These are phyloP conservation scores for Bruguiera sexangula DNA, from an alignment of 345 rosid genomes.

Conservation along the genomic window DNA sequence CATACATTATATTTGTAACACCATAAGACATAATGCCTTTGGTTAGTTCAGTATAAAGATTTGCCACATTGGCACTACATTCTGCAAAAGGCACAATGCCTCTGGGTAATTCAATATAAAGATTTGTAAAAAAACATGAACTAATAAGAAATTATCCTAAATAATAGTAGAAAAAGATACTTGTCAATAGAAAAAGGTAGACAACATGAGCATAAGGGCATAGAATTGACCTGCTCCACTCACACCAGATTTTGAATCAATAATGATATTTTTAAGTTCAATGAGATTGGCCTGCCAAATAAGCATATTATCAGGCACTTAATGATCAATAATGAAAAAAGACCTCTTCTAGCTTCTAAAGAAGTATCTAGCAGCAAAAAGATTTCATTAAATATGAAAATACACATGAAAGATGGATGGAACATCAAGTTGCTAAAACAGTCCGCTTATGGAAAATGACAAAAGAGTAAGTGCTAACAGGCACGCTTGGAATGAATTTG, in stretches of 20 bases:
- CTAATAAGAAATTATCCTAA: constrained; percentile 9
- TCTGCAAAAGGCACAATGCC: constrained; percentile 38
- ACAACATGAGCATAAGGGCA: neutral
- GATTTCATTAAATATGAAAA: too few species aligned
- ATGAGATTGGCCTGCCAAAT: constrained; percentile 72
- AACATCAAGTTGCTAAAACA: too few species aligned
- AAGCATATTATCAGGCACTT: constrained; percentile 7
- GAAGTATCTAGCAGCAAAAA: too few species aligned
- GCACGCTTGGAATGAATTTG: constrained; percentile 3
- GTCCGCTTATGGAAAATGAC: too few species aligned
- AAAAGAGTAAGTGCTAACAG: neutral
- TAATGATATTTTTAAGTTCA: constrained; percentile 55
- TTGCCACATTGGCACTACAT: constrained; percentile 88
- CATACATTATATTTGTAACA: constrained; percentile 35
- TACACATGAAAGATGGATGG: neutral
- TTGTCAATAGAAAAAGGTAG: neutral
- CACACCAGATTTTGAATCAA: constrained; percentile 93
- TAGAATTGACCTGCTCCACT: constrained; percentile 87
- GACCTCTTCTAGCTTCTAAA: too few species aligned
- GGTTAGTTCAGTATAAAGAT: constrained; percentile 73
- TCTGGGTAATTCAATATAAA: too few species aligned
- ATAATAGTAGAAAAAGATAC: neutral
- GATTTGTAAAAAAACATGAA: neutral
- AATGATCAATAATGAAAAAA: neutral
- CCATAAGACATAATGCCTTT: constrained; percentile 95